phyloP scores from a whole-genome alignment of 2,329 filamentous ascomycete species.

The Raffaelea ambrosiae region DNA sequence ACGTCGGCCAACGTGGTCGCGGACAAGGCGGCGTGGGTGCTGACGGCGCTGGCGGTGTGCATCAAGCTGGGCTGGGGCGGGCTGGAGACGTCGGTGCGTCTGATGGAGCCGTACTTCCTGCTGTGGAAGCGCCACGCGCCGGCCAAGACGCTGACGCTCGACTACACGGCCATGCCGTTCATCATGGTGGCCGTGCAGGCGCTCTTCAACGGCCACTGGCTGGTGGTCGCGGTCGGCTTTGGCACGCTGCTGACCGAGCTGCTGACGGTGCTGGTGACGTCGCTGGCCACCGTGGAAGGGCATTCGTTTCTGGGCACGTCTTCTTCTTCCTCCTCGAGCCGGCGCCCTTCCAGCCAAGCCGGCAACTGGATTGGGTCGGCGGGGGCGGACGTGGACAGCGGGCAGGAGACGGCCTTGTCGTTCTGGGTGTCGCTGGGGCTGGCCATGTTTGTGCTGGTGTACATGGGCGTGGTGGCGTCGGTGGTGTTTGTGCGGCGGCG shows the following conservation, averaged over 20 bases:
- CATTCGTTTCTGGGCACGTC: slow-evolving; percentile 35
- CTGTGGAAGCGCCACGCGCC: slow-evolving; percentile 58
- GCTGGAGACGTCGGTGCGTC: slow-evolving; percentile 60
- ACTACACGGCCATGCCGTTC: slow-evolving; percentile 66
- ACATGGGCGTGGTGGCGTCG: slow-evolving; percentile 51
- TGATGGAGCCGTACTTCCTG: slow-evolving; percentile 68
- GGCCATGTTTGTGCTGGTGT: slow-evolving; percentile 55
- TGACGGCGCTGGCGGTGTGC: slow-evolving; percentile 56
- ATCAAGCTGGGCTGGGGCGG: slow-evolving; percentile 63
- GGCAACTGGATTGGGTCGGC: background rate
- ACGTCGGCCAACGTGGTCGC: slow-evolving; percentile 44
- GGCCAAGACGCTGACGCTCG: slow-evolving; percentile 56
- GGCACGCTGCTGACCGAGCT: slow-evolving; percentile 67
- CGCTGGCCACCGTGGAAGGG: slow-evolving; percentile 57
- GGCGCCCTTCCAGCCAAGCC: slow-evolving; percentile 1
- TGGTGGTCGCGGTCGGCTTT: slow-evolving; percentile 61
- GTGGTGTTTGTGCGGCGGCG: slow-evolving; percentile 55
- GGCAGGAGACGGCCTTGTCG: slow-evolving; percentile 52
- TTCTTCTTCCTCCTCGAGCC: no score
- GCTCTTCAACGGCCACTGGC: slow-evolving; percentile 52
- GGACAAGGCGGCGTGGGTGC: slow-evolving; percentile 54
- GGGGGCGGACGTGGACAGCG: slow-evolving; percentile 33
- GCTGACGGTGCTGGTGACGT: slow-evolving; percentile 59
- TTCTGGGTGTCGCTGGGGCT: slow-evolving; percentile 60
- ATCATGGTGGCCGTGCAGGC: slow-evolving; percentile 55